Percentiles rank a stretch among this genome's conserved stretches.
Conservation (phyloP, 2,329 filamentous ascomycete genomes). For the Coniochaeta sp. region DNA sequence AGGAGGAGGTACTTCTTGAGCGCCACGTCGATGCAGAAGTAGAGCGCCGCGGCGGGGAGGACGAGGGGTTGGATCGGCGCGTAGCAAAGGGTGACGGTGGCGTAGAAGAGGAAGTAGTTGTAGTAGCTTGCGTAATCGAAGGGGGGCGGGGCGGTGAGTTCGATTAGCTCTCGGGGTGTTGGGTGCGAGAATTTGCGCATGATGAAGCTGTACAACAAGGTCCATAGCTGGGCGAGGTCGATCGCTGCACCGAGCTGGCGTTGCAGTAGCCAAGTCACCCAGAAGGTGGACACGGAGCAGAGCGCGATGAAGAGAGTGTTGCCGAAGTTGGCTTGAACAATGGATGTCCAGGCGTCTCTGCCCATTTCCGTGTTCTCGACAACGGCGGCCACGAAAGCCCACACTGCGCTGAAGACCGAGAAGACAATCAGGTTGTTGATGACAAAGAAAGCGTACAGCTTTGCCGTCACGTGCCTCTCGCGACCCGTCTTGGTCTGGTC, state of each 20-base stretch:
- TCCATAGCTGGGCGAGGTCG: constrained; percentile 84
- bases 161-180: constrained; percentile 85
- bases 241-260: constrained; percentile 89
- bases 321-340: constrained; percentile 58
- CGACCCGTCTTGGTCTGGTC: constrained; percentile 88
- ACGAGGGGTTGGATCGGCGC: constrained; percentile 81
- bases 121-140: constrained; percentile 98
- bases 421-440: constrained; percentile 97
- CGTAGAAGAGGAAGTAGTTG: constrained; percentile 95
- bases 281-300: constrained; percentile 80
- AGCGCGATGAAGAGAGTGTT: constrained; percentile 63
- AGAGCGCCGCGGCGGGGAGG: constrained; percentile 77
- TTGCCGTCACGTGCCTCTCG: constrained; percentile 83
- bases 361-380: constrained; percentile 50
- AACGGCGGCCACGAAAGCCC: constrained; percentile 63
- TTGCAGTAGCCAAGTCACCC: constrained; percentile 90
- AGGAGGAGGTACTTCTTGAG: constrained; percentile 93
- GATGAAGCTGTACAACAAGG: constrained; percentile 77
- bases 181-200: constrained; percentile 77
- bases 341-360: constrained; percentile 60
- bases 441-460: constrained; percentile 91
- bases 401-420: constrained; percentile 80
- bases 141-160: constrained; percentile 81
- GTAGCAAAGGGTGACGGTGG: constrained; percentile 82
- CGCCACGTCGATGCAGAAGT: constrained; percentile 80